Base-by-base conservation (phyloP, 2,329 filamentous ascomycete species). In the Calonectria fujianensis region DNA sequence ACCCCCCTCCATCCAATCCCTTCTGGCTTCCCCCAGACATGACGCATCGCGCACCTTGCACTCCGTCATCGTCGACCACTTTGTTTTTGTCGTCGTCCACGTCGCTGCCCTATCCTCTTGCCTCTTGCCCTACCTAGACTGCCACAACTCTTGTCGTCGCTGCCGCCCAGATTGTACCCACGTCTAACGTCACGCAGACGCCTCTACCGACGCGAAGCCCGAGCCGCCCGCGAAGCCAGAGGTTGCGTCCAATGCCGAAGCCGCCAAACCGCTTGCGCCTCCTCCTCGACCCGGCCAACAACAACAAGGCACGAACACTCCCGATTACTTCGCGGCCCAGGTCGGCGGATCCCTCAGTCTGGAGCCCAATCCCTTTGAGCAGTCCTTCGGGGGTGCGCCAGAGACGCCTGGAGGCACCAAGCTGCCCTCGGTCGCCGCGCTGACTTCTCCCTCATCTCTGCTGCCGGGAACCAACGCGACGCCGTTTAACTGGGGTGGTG, bases 361-460 rank as follows among this genome's bases (percentile, higher is more conserved):
- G 84, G 97, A 98, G 88, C 96, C 96, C 74, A 98, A 99, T 85
- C 96, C 97, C 11, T 98, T 99, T 82, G 97, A 98, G 85, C 95
- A 97, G 86, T 98, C 96, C 9, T 99, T 99, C 84, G 93, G 91
- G 79, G 88, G 88, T 75, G 87, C 87, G 70, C 91, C 92, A 80
- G 95, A 98, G 84, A 98, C 96, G 39, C 96, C 96, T 20, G 94
- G 95, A 79, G 94, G 91, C 77, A 93, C 92, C 74, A 93, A 98
- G 82, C 89, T 99, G 76, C 97, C 97, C 66, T 94, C 96, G 20
- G 96, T 98, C 79, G 96, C 96, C 61, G 91, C 96, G 76, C 90
- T 99, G 81, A 97, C 97, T 31, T 98, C 97, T 61, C 96, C 97
- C 9, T 95, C 95, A 59, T 92, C 95, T 29, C 91, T 97, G 27